Evolutionary conservation across 2,329 filamentous ascomycete species (phyloP), one percentile per base, ranked within the genome.

Genomic region (Microdochium nivale): DNA sequence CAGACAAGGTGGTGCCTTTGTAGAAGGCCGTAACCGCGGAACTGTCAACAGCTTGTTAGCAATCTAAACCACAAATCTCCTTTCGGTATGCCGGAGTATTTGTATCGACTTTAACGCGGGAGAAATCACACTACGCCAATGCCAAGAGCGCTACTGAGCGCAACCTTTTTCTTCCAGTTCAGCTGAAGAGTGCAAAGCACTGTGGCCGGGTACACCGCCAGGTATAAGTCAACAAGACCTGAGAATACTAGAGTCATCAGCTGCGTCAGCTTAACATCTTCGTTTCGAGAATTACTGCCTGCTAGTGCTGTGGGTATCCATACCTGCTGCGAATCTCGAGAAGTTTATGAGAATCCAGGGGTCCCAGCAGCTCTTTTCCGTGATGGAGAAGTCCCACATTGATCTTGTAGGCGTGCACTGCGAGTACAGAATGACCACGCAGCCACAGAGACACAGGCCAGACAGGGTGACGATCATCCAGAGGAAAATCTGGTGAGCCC

Each of bases 211-310:
- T 61, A 64, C 0, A 59, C 35, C n/a, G 60, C 60, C 4, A 64
- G 52, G 48, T 61, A 62, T 3, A 64, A 27, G 30, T 64, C 61
- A 1, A 62, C 54, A 25, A 62, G 58, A 1, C 55, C 60, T 2
- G 58, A 61, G 10, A 54, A 55, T 2, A 53, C 60, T 63, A 21
- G n/a, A n/a, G n/a, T n/a, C n/a, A n/a, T n/a, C n/a, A n/a, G n/a
- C n/a, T n/a, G n/a, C n/a, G n/a, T n/a, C n/a, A n/a, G n/a, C n/a
- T n/a, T n/a, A n/a, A n/a, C n/a, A n/a, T n/a, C n/a, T n/a, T n/a
- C n/a, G n/a, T n/a, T n/a, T n/a, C n/a, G n/a, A n/a, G n/a, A n/a
- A n/a, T n/a, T n/a, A n/a, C n/a, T n/a, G n/a, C n/a, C n/a, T n/a
- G n/a, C n/a, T n/a, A n/a, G n/a, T n/a, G n/a, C n/a, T n/a, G n/a